Evolutionary conservation across 371 early-diverging fungal genomes (phyloP).

Genomic region (Nematocida ausubeli): DNA sequence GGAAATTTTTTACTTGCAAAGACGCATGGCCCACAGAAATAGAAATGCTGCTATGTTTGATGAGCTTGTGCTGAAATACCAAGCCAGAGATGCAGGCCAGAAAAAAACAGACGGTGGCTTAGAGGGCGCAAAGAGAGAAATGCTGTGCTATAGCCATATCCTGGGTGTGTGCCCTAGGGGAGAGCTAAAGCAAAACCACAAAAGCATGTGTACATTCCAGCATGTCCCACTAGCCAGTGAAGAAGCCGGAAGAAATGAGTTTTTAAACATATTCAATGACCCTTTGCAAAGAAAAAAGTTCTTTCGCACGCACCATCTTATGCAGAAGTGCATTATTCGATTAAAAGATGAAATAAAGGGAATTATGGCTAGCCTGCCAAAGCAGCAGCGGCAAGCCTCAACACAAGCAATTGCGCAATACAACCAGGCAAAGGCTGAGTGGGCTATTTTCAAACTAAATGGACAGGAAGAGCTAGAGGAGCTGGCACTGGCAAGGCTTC

Average conservation of each 20-base stretch:
- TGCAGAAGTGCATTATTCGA: background rate
- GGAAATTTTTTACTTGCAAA: conserved; percentile 56
- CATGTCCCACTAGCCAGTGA: background rate
- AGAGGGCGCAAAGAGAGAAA: too few species aligned
- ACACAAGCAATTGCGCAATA: background rate
- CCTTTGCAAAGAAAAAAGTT: background rate
- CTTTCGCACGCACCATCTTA: background rate
- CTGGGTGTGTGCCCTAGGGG: background rate
- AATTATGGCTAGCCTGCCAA: background rate
- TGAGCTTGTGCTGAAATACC: background rate
- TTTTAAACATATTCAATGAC: background rate
- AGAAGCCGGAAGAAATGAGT: background rate
- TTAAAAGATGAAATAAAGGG: conserved; percentile 10
- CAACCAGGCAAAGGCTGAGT: background rate
- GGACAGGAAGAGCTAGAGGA: background rate
- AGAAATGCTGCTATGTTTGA: background rate
- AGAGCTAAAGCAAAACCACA: background rate
- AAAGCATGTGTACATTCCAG: background rate
- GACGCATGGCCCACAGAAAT: conserved; percentile 25
- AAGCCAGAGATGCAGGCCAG: background rate
- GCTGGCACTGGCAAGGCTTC: background rate
- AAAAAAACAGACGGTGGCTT: background rate
- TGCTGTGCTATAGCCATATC: background rate
- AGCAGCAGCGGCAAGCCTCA: background rate
- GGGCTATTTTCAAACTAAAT: background rate